Evolutionary conservation across 2,329 filamentous ascomycete species (phyloP).

Genomic region (Aspergillus costaricaensis): DNA sequence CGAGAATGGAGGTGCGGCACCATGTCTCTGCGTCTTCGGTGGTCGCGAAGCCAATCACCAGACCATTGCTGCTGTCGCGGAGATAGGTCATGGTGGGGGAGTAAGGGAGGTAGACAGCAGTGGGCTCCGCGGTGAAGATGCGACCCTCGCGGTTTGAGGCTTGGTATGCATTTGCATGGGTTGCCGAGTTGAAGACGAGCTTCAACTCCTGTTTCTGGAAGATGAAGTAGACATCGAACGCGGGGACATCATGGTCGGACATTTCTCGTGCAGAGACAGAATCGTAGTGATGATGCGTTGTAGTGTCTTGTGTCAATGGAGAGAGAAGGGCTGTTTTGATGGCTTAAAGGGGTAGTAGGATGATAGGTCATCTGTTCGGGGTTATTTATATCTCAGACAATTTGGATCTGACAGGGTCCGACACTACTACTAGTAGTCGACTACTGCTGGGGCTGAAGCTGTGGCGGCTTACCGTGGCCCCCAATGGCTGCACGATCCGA

Average conservation of each 20-base stretch:
- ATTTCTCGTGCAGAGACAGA: not conserved
- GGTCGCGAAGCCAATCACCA: not conserved
- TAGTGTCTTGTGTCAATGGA: not conserved
- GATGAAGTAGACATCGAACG: constrained; percentile 3
- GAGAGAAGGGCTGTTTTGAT: not conserved
- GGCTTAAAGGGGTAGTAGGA: not conserved
- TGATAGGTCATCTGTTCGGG: too few species aligned
- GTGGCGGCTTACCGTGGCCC: not conserved
- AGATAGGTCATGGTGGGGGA: not conserved
- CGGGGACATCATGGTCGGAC: not conserved
- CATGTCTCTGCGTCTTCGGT: not conserved
- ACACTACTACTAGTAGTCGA: too few species aligned
- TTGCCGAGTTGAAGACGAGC: not conserved
- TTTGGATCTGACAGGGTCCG: too few species aligned
- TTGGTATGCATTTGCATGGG: constrained; percentile 5
- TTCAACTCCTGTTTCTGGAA: constrained; percentile 12
- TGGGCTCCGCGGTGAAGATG: constrained; percentile 5
- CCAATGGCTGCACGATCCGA: not conserved
- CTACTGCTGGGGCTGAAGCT: not conserved
- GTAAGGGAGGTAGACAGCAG: constrained; percentile 1
- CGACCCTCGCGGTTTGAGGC: constrained; percentile 7
- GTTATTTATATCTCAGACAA: too few species aligned
- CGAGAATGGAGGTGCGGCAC: not conserved
- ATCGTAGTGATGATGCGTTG: not conserved
- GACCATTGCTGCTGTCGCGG: constrained; percentile 2